phyloP scores from a whole-genome alignment of 2,329 filamentous ascomycete genomes.

The Exophiala phaeomuriformis region DNA sequence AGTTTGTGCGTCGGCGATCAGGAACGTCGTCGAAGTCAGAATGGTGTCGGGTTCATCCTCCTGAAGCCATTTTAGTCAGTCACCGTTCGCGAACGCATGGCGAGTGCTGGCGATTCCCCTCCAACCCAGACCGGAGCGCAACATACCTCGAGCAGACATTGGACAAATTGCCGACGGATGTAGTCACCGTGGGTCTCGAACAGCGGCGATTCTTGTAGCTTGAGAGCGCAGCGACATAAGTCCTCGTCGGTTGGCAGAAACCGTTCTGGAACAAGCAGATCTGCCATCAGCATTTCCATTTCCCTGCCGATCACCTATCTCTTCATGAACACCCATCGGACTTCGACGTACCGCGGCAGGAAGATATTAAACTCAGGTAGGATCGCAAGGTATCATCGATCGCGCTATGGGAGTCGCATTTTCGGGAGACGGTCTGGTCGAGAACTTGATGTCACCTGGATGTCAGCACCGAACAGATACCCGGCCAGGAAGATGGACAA shows the following conservation, averaged over 20 bases:
- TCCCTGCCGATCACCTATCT: not conserved
- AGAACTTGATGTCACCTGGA: conserved; percentile 46
- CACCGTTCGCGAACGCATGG: no score
- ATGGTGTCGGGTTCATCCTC: conserved; percentile 78
- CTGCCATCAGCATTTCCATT: conserved; percentile 1
- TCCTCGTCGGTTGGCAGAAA: conserved; percentile 65
- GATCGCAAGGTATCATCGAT: conserved; percentile 81
- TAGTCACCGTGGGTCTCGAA: conserved; percentile 73
- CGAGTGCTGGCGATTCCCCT: no score
- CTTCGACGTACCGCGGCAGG: conserved; percentile 52
- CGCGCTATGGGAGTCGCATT: conserved; percentile 54
- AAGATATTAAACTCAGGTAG: conserved; percentile 72
- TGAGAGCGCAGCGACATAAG: conserved; percentile 69
- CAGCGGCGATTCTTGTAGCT: conserved; percentile 66
- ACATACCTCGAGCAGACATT: conserved; percentile 66
- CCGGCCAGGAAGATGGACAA: not conserved
- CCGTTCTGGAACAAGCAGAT: conserved; percentile 15
- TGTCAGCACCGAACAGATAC: not conserved
- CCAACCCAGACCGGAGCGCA: no score
- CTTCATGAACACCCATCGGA: not conserved
- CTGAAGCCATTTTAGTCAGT: conserved; percentile 38
- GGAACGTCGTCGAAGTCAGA: conserved; percentile 72
- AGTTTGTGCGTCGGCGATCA: conserved; percentile 76
- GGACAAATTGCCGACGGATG: conserved; percentile 85
- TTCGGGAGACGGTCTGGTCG: conserved; percentile 55